These are phyloP conservation scores for Podila epicladia DNA, from an alignment of 192 early-diverging fungal genomes.

Conservation along the genomic window DNA sequence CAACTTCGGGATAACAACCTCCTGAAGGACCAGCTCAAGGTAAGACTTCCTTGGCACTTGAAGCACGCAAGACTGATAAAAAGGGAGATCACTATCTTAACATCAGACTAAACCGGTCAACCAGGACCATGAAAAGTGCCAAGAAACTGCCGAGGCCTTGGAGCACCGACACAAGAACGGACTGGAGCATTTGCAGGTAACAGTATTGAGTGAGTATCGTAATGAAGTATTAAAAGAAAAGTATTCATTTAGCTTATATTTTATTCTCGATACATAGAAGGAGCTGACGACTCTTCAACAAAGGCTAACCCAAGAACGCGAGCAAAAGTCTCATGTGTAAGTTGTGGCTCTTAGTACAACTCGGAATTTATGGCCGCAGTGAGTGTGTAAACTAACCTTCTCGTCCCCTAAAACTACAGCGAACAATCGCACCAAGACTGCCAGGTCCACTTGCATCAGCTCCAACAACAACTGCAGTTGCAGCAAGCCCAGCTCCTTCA, in stretches of 20 bases:
- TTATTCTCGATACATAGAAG: conserved; percentile 6
- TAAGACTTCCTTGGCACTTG: neutral
- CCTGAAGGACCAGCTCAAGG: conserved; percentile 24
- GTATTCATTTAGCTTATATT: neutral
- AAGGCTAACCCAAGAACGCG: conserved; percentile 13
- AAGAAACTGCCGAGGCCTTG: conserved; percentile 18
- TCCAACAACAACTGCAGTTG: conserved; percentile 43
- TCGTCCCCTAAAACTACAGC: neutral
- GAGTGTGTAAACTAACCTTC: neutral
- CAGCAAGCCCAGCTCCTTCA: conserved; percentile 40
- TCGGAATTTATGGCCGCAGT: neutral
- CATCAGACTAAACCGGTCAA: neutral
- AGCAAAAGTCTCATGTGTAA: conserved; percentile 27
- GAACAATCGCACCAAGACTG: conserved; percentile 31
- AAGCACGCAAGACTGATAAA: neutral
- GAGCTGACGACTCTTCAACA: conserved; percentile 16
- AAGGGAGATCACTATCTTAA: neutral
- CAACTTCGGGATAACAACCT: conserved; percentile 31
- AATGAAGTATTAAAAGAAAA: too few relatives aligned
- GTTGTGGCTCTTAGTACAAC: neutral
- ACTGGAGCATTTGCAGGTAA: conserved; percentile 15
- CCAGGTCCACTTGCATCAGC: conserved; percentile 20
- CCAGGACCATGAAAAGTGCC: conserved; percentile 30
- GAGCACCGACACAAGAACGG: conserved; percentile 37
- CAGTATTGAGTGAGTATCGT: too few relatives aligned